phyloP scores from a whole-genome alignment of 306 rosid genomes.

The Abrus pulchellus region DNA sequence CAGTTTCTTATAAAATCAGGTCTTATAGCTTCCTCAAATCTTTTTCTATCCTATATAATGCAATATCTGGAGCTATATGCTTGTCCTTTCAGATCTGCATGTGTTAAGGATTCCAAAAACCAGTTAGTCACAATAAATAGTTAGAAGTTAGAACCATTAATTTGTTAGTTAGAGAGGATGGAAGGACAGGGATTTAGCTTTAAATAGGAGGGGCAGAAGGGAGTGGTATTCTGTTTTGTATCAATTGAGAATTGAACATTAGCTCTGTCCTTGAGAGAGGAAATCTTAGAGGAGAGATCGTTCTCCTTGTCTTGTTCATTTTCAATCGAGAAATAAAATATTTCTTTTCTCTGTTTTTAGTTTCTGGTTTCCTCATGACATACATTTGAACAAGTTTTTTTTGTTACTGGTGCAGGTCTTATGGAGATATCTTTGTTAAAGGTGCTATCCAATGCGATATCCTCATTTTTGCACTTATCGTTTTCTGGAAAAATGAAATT shows the following conservation, averaged over 20 bases:
- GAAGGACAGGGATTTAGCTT: not conserved
- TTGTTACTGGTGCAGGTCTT: slow-evolving; percentile 62
- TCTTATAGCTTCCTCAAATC: slow-evolving; percentile 16
- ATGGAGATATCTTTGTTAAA: slow-evolving; percentile 78
- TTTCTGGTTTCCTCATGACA: not conserved
- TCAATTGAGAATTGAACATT: not conserved
- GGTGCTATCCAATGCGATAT: slow-evolving; percentile 66
- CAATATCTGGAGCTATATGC: not conserved
- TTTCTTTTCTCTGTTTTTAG: not conserved
- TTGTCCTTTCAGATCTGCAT: slow-evolving; percentile 23
- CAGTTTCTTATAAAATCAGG: not conserved
- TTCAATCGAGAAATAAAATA: not conserved
- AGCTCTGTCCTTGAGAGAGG: not conserved
- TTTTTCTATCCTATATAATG: not conserved
- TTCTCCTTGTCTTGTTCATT: slow-evolving; percentile 5
- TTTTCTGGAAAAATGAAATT: slow-evolving; percentile 62
- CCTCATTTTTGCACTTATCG: slow-evolving; percentile 67
- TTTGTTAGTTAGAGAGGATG: not conserved
- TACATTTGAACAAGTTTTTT: slow-evolving; percentile 6
- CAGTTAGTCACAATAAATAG: not conserved
- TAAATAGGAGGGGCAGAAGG: not conserved
- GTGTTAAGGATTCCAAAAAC: not conserved
- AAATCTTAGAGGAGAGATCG: not conserved
- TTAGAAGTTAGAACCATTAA: not conserved
- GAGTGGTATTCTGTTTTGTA: not conserved